phyloP scores from a whole-genome alignment of 257 asterid genomes.

The Agastache rugosa region DNA sequence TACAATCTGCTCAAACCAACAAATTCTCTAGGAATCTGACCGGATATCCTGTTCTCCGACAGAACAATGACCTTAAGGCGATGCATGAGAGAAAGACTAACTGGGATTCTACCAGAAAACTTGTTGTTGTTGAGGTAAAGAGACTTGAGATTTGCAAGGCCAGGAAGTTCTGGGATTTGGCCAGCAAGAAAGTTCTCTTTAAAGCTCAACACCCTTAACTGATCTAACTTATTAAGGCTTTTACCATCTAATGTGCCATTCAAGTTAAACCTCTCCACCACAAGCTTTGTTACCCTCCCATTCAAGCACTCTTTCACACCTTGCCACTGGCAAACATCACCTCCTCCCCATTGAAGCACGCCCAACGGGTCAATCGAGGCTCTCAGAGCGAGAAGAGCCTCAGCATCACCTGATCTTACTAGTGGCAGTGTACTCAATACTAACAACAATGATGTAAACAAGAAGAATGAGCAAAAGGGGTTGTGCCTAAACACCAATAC shows the following conservation, averaged over 20 bases:
- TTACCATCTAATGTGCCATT: conserved; percentile 66
- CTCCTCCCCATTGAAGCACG: conserved; percentile 63
- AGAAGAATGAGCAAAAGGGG: conserved; percentile 23
- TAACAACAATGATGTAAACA: conserved; percentile 34
- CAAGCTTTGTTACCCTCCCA: conserved; percentile 84
- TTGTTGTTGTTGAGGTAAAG: conserved; percentile 70
- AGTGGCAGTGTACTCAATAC: conserved; percentile 36
- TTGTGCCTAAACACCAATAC: conserved; percentile 27
- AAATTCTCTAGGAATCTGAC: conserved; percentile 61
- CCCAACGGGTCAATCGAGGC: conserved; percentile 64
- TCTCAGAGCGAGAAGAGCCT: conserved; percentile 67
- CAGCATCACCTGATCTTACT: conserved; percentile 67
- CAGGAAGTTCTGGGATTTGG: conserved; percentile 65
- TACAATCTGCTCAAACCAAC: conserved; percentile 55
- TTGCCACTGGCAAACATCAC: conserved; percentile 67
- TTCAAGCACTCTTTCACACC: conserved; percentile 80
- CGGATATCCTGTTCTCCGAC: conserved; percentile 61
- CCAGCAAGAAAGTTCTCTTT: conserved; percentile 77
- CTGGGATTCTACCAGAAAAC: conserved; percentile 71
- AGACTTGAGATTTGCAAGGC: conserved; percentile 76
- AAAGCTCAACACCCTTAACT: conserved; percentile 81
- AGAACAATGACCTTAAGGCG: conserved; percentile 72
- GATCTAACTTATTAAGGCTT: conserved; percentile 77
- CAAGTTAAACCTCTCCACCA: conserved; percentile 66
- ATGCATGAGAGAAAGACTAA: conserved; percentile 57